Conservation (phyloP, 352 stramenopile species). For the Phytopythium ostracodes region DNA sequence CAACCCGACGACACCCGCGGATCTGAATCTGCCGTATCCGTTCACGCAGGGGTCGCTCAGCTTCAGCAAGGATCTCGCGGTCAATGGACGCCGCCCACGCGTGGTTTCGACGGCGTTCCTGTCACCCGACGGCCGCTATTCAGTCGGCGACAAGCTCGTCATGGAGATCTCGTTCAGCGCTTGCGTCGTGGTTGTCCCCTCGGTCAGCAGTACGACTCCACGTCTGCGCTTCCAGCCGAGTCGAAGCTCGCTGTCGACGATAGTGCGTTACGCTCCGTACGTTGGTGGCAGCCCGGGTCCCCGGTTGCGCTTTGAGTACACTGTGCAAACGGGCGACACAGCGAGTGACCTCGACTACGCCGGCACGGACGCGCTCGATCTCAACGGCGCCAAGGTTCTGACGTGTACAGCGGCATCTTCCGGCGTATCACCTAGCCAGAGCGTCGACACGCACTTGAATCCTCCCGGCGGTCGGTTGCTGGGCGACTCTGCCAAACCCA, state of each 20-base stretch:
- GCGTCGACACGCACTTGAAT: constrained; percentile 73
- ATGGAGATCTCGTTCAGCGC: constrained; percentile 66
- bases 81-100: constrained; percentile 65
- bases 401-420: constrained; percentile 40
- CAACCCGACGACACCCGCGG: constrained; percentile 59
- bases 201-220: constrained; percentile 21
- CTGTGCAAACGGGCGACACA: constrained; percentile 66
- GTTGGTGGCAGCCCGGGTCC: constrained; percentile 45
- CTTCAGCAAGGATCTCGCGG: constrained; percentile 60
- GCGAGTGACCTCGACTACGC: constrained; percentile 65
- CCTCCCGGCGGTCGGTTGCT: constrained; percentile 56
- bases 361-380: constrained; percentile 39
- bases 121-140: constrained; percentile 59
- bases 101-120: constrained; percentile 50
- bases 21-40: constrained; percentile 65
- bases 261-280: constrained; percentile 59
- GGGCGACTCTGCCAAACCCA: constrained; percentile 30
- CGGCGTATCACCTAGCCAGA: constrained; percentile 34
- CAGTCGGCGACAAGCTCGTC: constrained; percentile 47
- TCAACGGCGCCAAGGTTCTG: constrained; percentile 68
- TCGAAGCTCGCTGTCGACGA: constrained; percentile 26
- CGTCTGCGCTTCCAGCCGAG: constrained; percentile 57
- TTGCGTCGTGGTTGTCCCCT: constrained; percentile 46
- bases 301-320: constrained; percentile 70
- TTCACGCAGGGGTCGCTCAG: constrained; percentile 60